These are phyloP conservation scores for Beauveria scarabaeidicola DNA, from an alignment of 2,329 filamentous ascomycete species.

Conservation along the genomic window DNA sequence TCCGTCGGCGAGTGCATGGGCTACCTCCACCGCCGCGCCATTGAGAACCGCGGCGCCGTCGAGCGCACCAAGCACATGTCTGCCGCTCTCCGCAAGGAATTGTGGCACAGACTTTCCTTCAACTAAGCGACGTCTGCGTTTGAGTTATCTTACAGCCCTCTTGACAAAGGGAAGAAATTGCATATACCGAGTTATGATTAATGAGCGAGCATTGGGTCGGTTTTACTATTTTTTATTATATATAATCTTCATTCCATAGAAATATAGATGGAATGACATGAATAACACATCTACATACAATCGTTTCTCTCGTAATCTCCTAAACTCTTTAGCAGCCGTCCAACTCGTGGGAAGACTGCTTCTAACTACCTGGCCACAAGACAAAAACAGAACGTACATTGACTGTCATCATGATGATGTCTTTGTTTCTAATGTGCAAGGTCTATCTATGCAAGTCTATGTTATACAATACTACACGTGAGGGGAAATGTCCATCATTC, in stretches of 20 bases:
- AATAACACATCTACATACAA: neutral
- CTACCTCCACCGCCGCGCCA: conserved; percentile 16
- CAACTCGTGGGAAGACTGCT: neutral
- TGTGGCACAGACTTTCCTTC: conserved; percentile 19
- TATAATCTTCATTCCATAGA: neutral
- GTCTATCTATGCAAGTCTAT: neutral
- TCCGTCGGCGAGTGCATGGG: conserved; percentile 17
- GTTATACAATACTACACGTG: neutral
- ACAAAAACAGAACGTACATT: neutral
- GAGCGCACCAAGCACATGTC: conserved; percentile 19
- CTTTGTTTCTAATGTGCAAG: neutral
- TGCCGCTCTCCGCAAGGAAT: conserved; percentile 20
- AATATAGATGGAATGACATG: neutral
- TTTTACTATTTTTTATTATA: neutral
- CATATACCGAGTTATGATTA: conserved; percentile 5
- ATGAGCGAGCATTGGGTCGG: conserved; percentile 7
- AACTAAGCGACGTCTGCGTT: neutral
- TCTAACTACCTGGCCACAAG: neutral
- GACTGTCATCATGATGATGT: neutral
- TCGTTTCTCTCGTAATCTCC: neutral
- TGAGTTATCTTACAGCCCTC: neutral
- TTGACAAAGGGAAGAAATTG: neutral
- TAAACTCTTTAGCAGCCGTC: neutral
- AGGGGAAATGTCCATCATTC: neutral
- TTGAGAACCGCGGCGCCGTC: conserved; percentile 18